Evolutionary conservation across 2,329 filamentous ascomycete species (phyloP).

Genomic region (Leptographium radiaticola): DNA sequence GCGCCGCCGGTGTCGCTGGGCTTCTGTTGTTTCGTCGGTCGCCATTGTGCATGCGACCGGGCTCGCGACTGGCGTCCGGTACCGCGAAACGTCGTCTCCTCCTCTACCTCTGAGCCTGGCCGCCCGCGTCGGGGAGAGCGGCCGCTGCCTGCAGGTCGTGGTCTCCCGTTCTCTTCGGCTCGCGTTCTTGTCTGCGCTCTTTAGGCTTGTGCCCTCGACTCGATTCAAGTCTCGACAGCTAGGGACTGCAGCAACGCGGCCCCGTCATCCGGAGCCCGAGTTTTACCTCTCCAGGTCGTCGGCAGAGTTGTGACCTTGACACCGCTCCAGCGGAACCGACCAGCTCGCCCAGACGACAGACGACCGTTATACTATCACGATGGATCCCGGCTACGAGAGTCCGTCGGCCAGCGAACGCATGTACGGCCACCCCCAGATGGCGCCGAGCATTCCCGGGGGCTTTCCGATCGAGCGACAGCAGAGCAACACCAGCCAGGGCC

Average conservation of each 20-base stretch:
- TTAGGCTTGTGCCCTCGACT: not conserved
- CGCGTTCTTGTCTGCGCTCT: not conserved
- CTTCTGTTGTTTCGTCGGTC: not conserved
- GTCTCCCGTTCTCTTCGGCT: not conserved
- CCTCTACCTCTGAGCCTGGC: not conserved
- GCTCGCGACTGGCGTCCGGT: not conserved
- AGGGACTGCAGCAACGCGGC: not conserved
- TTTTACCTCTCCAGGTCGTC: too few relatives aligned
- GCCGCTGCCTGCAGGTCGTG: not conserved
- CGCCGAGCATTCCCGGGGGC: constrained; percentile 6
- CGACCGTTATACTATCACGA: constrained; percentile 8
- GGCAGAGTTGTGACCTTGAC: too few relatives aligned
- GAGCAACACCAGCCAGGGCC: constrained; percentile 8
- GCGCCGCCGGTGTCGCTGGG: not conserved
- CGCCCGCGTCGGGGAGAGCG: not conserved
- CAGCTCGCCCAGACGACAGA: too few relatives aligned
- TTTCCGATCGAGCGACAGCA: constrained; percentile 17
- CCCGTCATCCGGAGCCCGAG: not conserved
- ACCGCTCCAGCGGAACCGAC: too few relatives aligned
- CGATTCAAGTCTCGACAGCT: not conserved
- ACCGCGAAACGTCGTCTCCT: not conserved
- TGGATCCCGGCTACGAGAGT: constrained; percentile 35
- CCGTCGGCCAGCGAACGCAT: constrained; percentile 25
- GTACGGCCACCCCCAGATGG: constrained; percentile 8
- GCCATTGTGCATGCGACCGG: not conserved